Evolutionary conservation across 495 filamentous ascomycete species (phyloP).

Genomic region (Lichina pygmaea): DNA sequence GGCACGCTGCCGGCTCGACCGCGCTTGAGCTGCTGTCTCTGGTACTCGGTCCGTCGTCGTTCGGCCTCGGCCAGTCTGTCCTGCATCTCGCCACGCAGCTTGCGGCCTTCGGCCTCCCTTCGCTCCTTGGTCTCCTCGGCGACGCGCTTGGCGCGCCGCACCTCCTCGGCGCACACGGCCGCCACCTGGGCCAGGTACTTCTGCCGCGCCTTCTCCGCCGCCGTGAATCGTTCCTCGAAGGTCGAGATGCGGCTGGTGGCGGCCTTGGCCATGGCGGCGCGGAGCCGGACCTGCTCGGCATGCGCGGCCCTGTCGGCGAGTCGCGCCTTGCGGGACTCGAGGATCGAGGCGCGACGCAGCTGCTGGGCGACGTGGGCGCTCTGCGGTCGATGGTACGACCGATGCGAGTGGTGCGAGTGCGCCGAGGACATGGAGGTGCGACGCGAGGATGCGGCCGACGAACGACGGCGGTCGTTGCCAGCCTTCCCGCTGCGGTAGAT

Average conservation of each 20-base stretch:
- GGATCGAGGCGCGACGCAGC: constrained; percentile 67
- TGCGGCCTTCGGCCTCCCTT: constrained; percentile 61
- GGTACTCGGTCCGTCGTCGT: constrained; percentile 26
- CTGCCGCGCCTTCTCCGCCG: constrained; percentile 77
- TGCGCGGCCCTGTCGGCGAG: constrained; percentile 83
- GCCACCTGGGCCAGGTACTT: constrained; percentile 81
- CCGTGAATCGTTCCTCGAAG: constrained; percentile 60
- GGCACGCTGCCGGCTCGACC: constrained; percentile 12
- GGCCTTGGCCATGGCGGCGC: constrained; percentile 64
- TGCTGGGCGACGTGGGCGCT: constrained; percentile 73
- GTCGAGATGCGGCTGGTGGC: constrained; percentile 26
- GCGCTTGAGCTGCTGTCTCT: constrained; percentile 15
- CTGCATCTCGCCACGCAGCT: constrained; percentile 53
- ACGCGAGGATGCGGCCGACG: constrained; percentile 64
- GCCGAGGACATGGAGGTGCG: constrained; percentile 73
- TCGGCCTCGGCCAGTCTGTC: constrained; percentile 77
- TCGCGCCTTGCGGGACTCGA: constrained; percentile 78
- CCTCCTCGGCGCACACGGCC: constrained; percentile 82
- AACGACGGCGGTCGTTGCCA: constrained; percentile 41
- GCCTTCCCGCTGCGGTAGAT: constrained; percentile 33
- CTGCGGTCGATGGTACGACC: constrained; percentile 38
- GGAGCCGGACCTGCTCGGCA: constrained; percentile 85
- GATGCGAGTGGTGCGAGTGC: constrained; percentile 43
- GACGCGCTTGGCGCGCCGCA: constrained; percentile 74
- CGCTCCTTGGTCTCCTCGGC: constrained; percentile 81